Conservation (phyloP, 495 filamentous ascomycete species). For the Terfezia boudieri region DNA sequence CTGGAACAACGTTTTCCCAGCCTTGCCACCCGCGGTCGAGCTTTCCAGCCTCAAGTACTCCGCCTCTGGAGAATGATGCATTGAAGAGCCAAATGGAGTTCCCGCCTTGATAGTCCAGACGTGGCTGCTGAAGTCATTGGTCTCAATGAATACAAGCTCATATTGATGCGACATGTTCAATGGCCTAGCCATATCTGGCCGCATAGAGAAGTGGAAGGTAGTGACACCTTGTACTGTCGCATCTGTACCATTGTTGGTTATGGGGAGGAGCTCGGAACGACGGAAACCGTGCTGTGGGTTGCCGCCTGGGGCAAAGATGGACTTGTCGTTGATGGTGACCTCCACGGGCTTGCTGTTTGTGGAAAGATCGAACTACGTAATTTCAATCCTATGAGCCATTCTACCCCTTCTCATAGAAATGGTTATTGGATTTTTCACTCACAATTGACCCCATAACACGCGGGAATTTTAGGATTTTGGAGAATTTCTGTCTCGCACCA, state of each 20-base stretch:
- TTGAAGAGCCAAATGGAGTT: constrained; percentile 8
- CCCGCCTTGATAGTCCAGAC: constrained; percentile 34
- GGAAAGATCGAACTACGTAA: background rate
- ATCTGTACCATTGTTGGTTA: constrained; percentile 27
- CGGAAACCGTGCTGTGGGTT: constrained; percentile 33
- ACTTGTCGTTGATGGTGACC: constrained; percentile 21
- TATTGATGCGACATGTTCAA: constrained; percentile 36
- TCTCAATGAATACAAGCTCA: constrained; percentile 34
- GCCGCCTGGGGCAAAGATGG: constrained; percentile 26
- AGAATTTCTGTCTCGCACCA: constrained; percentile 5
- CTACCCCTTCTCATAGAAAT: background rate
- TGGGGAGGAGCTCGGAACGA: constrained; percentile 30
- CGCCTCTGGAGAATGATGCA: constrained; percentile 1
- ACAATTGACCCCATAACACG: constrained; percentile 6
- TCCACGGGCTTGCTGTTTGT: background rate
- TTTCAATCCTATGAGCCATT: no score
- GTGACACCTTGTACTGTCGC: constrained; percentile 24
- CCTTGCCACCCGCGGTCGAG: constrained; percentile 9
- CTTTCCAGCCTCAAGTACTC: constrained; percentile 7
- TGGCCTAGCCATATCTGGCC: constrained; percentile 24
- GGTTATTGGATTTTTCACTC: background rate
- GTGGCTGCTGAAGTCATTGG: constrained; percentile 30
- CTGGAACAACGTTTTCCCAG: constrained; percentile 21
- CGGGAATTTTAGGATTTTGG: constrained; percentile 7
- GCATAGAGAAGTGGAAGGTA: constrained; percentile 33